These are phyloP conservation scores for Zopfochytrium polystomum DNA, from an alignment of 371 early-diverging fungal genomes.

Conservation along the genomic window DNA sequence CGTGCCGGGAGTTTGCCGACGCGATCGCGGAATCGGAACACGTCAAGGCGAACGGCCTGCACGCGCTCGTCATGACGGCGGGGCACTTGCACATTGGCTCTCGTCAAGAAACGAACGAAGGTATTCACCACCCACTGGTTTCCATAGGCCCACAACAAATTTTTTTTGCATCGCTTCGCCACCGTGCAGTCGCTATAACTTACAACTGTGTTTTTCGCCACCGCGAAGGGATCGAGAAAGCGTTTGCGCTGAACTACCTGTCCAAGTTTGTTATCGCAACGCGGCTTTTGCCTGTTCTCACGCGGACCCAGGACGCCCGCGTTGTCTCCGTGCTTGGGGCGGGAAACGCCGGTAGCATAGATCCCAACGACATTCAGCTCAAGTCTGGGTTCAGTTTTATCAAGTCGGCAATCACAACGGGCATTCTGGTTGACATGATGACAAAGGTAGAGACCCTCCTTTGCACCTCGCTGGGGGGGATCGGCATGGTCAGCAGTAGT, in stretches of 20 bases:
- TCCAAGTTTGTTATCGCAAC: conserved; percentile 24
- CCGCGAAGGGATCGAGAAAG: conserved; percentile 19
- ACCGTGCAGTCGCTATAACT: not conserved
- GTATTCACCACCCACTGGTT: not conserved
- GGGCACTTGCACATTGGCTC: conserved; percentile 29
- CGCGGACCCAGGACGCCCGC: conserved; percentile 5
- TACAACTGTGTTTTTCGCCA: not conserved
- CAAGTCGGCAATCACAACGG: conserved; percentile 14
- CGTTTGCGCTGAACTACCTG: conserved; percentile 36
- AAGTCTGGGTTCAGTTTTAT: conserved; percentile 21
- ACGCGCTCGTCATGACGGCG: conserved; percentile 31
- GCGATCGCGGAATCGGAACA: conserved; percentile 3
- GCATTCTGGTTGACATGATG: conserved; percentile 24
- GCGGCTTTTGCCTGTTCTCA: conserved; percentile 18
- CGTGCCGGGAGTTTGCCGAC: conserved; percentile 13
- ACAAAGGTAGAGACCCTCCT: conserved; percentile 11
- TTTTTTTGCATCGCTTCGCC: not conserved
- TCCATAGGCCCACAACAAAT: no score
- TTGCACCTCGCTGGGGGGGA: not conserved
- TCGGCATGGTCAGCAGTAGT: not conserved
- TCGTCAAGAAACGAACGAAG: conserved; percentile 26
- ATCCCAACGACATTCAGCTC: conserved; percentile 27
- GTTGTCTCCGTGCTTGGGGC: conserved; percentile 28
- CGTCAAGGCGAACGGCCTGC: conserved; percentile 6
- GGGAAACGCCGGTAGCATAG: conserved; percentile 18